Evolutionary conservation across 2,329 filamentous ascomycete species (phyloP), one percentile per base, ranked within the genome.

Genomic region (Penicillium sp.): DNA sequence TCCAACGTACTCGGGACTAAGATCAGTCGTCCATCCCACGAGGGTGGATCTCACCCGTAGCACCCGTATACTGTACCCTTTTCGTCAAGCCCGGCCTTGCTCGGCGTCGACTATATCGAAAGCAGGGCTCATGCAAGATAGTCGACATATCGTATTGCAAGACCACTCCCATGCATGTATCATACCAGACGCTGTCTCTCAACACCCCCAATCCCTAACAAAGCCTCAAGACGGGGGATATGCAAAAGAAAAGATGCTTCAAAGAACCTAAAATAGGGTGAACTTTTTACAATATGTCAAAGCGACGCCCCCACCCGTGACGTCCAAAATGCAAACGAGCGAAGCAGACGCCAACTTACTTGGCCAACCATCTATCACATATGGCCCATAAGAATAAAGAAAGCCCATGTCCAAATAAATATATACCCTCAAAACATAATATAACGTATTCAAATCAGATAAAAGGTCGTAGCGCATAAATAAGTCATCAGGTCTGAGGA

Each of bases 331-430:
- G 45, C 19, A 40, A 43, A 8, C 31, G 30, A 35, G 49, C 26
- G 41, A 49, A 44, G 43, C 28, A 19, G 53, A 45, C 22, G 17
- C 56, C 49, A 42, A 49, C 56, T 53, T 49, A 30, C 38, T 37
- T 41, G 22, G 48, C 40, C 33, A 22, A 22, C 12, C 14, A 30
- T 53, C 44, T 43, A 49, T 44, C 16, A 3, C n/a, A 30, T 10
- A 17, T 22, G 31, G 35, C 17, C 11, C 19, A 31, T 28, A 26
- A 47, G 33, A 10, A 12, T 17, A 14, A 35, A 35, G 46, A 44
- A 53, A 38, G 30, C 47, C 50, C 17, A 30, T 25, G 10, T 40
- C 31, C 31, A 33, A 41, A 49, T 44, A 40, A 44, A 46, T 44
- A 44, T 46, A 44, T 38, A 58, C 16, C 17, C 19, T 9, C 37